Evolutionary conservation across 768 basidiomycete species (phyloP).

Genomic region (Psilocybe sp.): DNA sequence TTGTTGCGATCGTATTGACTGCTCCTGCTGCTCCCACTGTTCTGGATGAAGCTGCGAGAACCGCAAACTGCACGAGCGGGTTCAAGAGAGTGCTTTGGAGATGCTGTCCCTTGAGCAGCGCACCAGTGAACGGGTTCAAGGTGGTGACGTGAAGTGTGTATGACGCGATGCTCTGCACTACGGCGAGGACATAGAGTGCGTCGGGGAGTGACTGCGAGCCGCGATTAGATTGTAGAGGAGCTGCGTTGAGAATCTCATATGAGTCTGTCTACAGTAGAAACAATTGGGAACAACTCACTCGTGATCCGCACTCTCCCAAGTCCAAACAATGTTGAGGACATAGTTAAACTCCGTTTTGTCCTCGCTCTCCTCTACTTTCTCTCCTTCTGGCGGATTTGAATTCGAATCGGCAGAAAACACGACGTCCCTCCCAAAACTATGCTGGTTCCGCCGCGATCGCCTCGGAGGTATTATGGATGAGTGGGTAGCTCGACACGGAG

Average conservation of each 20-base stretch:
- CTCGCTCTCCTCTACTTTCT: too few relatives aligned
- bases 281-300: constrained; percentile 42
- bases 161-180: constrained; percentile 46
- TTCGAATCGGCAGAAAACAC: constrained; percentile 31
- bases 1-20: constrained; percentile 24
- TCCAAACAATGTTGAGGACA: constrained; percentile 69
- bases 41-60: too few relatives aligned
- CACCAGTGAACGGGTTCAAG: constrained; percentile 53
- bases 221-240: constrained; percentile 60
- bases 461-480: constrained; percentile 41
- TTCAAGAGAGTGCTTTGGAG: constrained; percentile 21
- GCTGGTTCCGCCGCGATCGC: constrained; percentile 50
- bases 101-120: constrained; percentile 42
- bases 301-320: constrained; percentile 67
- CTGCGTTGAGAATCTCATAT: constrained; percentile 32
- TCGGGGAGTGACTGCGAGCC: constrained; percentile 51
- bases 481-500: constrained; percentile 65
- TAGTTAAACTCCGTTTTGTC: constrained; percentile 31
- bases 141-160: constrained; percentile 69
- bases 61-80: too few relatives aligned
- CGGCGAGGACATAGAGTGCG: constrained; percentile 56
- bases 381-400: neutral
- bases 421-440: constrained; percentile 54
- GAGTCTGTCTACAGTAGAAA: neutral
- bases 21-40: too few relatives aligned